Conservation (phyloP, 163 green algal genomes). For the Trebouxia gelatinosa region DNA sequence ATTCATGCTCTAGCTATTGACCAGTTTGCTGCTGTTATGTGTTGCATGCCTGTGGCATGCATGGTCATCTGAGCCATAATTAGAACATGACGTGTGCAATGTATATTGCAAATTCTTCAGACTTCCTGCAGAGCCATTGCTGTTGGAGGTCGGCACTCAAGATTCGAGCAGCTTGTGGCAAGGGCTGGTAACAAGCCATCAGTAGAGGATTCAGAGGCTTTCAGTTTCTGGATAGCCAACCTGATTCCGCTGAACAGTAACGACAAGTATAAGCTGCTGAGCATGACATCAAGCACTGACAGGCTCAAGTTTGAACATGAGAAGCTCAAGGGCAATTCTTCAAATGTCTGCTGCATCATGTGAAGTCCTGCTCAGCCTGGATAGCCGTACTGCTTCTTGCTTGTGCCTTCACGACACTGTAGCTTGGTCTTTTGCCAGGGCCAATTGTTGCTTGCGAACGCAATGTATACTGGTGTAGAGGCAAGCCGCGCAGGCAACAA, state of each 20-base stretch:
- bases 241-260: conserved; percentile 19
- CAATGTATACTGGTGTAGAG: no score
- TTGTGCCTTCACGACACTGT: no score
- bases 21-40: no score
- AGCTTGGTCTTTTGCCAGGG: no score
- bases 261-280: conserved; percentile 32
- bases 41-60: no score
- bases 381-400: background rate
- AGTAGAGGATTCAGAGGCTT: background rate
- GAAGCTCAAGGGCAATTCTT: conserved; percentile 9
- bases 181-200: conserved; percentile 4
- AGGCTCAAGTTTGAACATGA: conserved; percentile 26
- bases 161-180: background rate
- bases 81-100: no score
- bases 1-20: no score
- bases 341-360: conserved; percentile 1
- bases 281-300: conserved; percentile 30
- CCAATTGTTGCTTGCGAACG: no score
- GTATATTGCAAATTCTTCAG: no score
- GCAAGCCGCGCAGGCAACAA: no score
- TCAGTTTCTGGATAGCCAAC: conserved; percentile 36
- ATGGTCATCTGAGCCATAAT: no score
- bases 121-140: background rate
- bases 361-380: background rate
- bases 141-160: background rate